Evolutionary conservation across 208 protist species (phyloP), one percentile per base, ranked within the genome.

Genomic region (Angomonas ambiguus): DNA sequence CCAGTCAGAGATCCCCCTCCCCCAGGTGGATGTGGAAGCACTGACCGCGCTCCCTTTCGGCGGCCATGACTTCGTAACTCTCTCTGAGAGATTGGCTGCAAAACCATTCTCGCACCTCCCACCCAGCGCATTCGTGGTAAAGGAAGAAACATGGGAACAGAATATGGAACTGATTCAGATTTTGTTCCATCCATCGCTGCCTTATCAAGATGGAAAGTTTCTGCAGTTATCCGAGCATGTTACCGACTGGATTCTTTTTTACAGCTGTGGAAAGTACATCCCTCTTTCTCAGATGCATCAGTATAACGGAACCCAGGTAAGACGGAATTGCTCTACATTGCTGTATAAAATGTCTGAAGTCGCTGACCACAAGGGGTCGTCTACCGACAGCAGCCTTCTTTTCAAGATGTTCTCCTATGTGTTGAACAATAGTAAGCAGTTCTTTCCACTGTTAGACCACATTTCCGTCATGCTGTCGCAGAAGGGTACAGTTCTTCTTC

Each of bases 381-480:
- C 45, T 22, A 3, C 45, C 45, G 45, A 5, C 35, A 5, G 13
- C 8, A 13, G 13, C 13, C 5, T 20, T 27, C 60, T 64, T 20
- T 18, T 35, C 24, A 41, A 49, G 16, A 41, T 64, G 41, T 45
- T 64, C 38, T 31, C 41, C n/a, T 41, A 8, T 5, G 38, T 64
- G 38, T 41, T 51, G 6, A 0, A 5, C 2, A 5, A 34, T 32
- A 34, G 34, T 2, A 22, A 18, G 3, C 30, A 49, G 2, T 48
- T 30, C 33, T 62, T 51, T 41, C 58, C 58, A 2, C 20, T 62
- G 31, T 25, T 62, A 18, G 38, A 42, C 32, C 58, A 34, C 5
- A 41, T 62, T 22, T 20, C 58, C 34, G 58, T 62, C 8, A 13
- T 62, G 1, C 18, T 62, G 34, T 51, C 58, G 20, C 58, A 62